Evolutionary conservation across 768 basidiomycete genomes (phyloP), one percentile per base, ranked within the genome.

Genomic region (Chlorophyllum brunneum): DNA sequence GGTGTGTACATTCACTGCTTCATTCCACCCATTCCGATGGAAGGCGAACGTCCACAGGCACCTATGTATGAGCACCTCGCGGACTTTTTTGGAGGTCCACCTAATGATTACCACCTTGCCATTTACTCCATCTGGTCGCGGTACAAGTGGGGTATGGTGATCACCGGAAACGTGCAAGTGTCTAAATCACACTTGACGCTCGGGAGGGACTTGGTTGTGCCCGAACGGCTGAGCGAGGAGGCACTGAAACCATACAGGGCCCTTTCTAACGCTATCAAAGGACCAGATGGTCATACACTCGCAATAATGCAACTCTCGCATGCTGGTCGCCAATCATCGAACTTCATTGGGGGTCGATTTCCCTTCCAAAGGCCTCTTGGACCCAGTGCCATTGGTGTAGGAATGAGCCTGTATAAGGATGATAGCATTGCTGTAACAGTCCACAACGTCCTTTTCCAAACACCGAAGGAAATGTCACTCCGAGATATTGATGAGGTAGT

Each of bases 1-100:
- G 70, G 82, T 81, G 45, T 57, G 63, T 23, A 16, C 30, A 16
- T 36, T 24, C 8, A 38, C 22, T 18, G 11, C 39, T 10, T 37
- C 7, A 7, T 8, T 10, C 27, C 30, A 11, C 15, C 15, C 29
- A 31, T 51, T 20, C 27, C 23, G 18, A 43, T 15, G 3, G 41
- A 47, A 4, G 13, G 18, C 30, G 3, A 31, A 41, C 24, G 9
- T 18, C 24, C 20, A 39, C 20, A 98, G 92, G 90, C 82, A n/a
- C 85, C 95, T 0, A 76, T 95, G 79, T 95, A 94, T 58, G 95
- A 98, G 65, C 86, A 92, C 60, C 72, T 95, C 8, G 79, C 85
- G 0, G 57, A 65, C 3, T 70, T 85, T 26, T 69, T 70, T 8
- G 88, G 91, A 18, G 90, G 91, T 0, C 77, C 79, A 8, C 93